phyloP scores from a whole-genome alignment of 805 yeast genomes.

The Saccharomycodes ludwigii region DNA sequence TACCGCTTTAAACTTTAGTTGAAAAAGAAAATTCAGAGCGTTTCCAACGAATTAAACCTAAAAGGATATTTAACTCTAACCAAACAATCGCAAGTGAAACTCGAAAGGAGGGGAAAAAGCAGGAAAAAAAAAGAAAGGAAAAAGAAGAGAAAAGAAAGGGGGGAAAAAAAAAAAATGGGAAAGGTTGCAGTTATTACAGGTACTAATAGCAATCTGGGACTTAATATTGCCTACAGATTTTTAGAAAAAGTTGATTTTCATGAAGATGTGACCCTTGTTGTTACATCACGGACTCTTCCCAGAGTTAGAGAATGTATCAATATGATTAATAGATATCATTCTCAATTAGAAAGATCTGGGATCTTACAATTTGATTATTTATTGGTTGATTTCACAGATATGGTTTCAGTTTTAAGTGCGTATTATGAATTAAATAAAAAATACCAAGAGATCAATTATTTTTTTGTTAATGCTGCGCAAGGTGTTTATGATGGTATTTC shows the following conservation, averaged over 20 bases:
- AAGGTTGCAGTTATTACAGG: conserved; percentile 36
- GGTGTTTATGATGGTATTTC: conserved; percentile 80
- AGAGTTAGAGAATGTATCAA: conserved; percentile 67
- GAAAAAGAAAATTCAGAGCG: too few species aligned
- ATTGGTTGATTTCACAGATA: conserved; percentile 78
- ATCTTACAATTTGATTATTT: conserved; percentile 76
- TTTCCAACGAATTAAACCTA: too few species aligned
- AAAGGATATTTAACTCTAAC: too few species aligned
- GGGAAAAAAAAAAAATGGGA: conserved; percentile 7
- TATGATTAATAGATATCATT: conserved; percentile 35
- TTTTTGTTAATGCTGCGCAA: conserved; percentile 83
- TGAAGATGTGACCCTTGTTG: conserved; percentile 59
- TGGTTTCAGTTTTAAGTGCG: conserved; percentile 75
- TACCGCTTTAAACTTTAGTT: too few species aligned
- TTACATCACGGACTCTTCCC: conserved; percentile 82
- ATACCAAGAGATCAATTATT: conserved; percentile 58
- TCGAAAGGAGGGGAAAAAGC: too few species aligned
- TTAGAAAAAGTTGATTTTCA: conserved; percentile 45
- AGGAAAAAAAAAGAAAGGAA: neutral
- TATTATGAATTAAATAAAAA: conserved; percentile 54
- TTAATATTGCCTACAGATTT: conserved; percentile 72
- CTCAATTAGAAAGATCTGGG: conserved; percentile 33
- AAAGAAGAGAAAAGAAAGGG: neutral
- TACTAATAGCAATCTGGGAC: conserved; percentile 60
- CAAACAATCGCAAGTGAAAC: too few species aligned